Conservation (phyloP, 2,329 filamentous ascomycete species). For the Pseudogymnoascus verrucosus region DNA sequence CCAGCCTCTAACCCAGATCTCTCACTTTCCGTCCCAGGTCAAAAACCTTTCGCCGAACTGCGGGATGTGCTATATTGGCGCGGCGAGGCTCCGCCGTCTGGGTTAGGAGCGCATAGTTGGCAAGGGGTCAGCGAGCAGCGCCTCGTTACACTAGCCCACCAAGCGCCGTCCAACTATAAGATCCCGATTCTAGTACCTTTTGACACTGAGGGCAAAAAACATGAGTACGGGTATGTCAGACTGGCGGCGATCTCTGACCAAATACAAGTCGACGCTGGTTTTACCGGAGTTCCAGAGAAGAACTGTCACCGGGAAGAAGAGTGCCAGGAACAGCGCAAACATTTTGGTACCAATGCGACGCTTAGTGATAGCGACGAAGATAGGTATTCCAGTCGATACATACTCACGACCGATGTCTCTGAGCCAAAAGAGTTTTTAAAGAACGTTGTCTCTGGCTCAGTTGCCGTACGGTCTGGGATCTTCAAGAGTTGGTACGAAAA, state of each 20-base stretch:
- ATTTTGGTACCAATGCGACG: conserved; percentile 21
- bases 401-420: conserved; percentile 49
- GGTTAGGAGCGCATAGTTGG: conserved; percentile 46
- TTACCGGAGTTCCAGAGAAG: conserved; percentile 27
- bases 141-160: conserved; percentile 46
- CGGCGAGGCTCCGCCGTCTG: conserved; percentile 38
- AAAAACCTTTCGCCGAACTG: conserved; percentile 31
- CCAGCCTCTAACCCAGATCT: conserved; percentile 27
- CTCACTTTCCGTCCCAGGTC: not conserved
- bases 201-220: conserved; percentile 29
- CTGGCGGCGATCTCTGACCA: conserved; percentile 27
- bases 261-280: conserved; percentile 29
- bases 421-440: conserved; percentile 42
- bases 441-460: conserved; percentile 42
- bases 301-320: conserved; percentile 27
- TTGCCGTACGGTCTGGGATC: conserved; percentile 51
- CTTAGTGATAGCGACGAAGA: conserved; percentile 32
- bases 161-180: conserved; percentile 32
- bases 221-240: conserved; percentile 34
- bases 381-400: conserved; percentile 38
- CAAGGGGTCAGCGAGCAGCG: conserved; percentile 51
- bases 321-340: conserved; percentile 26
- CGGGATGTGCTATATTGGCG: conserved; percentile 45
- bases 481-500: conserved; percentile 60
- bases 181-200: conserved; percentile 18